Evolutionary conservation across 2,329 filamentous ascomycete genomes (phyloP), one percentile per base, ranked within the genome.

Genomic region (Ophiocordyceps unilateralis): DNA sequence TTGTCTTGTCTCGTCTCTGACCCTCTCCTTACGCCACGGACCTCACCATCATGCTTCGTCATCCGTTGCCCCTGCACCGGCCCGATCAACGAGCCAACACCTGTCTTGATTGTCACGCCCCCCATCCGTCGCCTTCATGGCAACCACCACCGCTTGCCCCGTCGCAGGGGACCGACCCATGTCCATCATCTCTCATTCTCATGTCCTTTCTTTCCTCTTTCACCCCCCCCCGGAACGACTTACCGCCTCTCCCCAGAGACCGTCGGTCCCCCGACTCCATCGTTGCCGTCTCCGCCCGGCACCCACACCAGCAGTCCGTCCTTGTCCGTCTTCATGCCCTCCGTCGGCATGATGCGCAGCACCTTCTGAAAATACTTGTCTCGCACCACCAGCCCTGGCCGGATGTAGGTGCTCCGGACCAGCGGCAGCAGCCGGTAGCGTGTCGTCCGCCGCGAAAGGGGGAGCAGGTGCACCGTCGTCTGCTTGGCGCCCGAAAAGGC

Each of bases 291-390:
- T 48, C 62, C 12, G n/a, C n/a, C n/a, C n/a, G 66, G 66, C 30
- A 81, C 67, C 77, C 77, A 82, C 20, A 82, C 54, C 50, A 78
- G 52, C 20, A 82, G 54, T 0, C 76, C 77, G 4, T 81, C 75
- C 59, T 78, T 79, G 46, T 78, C 74, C 41, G 65, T 64, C 58
- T 70, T 76, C 66, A 78, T 80, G 20, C 78, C 82, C 55, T 81
- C 83, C 0, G 83, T 89, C 2, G 85, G 79, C 46, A 86, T 76
- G 21, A 94, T 78, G 48, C 81, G 78, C 47, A 96, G 60, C 37
- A 83, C 78, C 68, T 95, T 94, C 58, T 93, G 87, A 61, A 94
- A 96, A 54, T 94, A 93, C 52, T 83, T 81, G 65, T 94, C 89
- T 47, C 84, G 72, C 34, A 95, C 85, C 47, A 81, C 76, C 47